Base-by-base conservation (phyloP, 768 basidiomycete genomes). In the Calocybe indica region DNA sequence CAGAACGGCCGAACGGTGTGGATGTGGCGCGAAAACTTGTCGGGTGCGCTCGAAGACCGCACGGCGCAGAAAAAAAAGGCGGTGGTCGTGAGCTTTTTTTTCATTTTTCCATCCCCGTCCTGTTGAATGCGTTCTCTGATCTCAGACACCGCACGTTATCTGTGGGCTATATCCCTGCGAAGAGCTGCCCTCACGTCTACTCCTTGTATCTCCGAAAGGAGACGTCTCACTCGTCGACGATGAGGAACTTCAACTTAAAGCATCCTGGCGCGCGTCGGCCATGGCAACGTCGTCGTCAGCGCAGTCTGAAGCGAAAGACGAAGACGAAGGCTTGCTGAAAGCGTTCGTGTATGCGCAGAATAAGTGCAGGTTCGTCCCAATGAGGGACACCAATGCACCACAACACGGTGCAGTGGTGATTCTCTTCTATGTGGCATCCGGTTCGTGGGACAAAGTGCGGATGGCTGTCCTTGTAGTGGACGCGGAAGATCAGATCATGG, bases 1-100 rank as follows among this genome's bases (percentile, higher is more conserved):
- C 67, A 73, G 14, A 60, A 62, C 38, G 74, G 73, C 5, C 70
- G 75, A 41, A 79, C 75, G 0, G 64, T 87, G 43, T 84, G 81
- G 76, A 66, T 70, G 47, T 85, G 85, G 82, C 73, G 67, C 54
- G 78, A 84, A 55, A 68, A 68, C 48, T 48, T 76, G n/a, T 71
- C 69, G 30, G 66, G 69, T 11, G 59, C 54, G 22, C 53, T 59
- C 52, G 55, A 46, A 42, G 64, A 66, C 41, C 62, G 58, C n/a
- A 55, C 52, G 47, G 64, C 57, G 37, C 64, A 62, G 63, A 73
- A 66, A 58, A 75, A 70, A 62, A 73, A 60, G 45, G 59, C 60
- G 30, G 57, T 66, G 34, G 58, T 74, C 53, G 79, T 83, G 58
- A 49, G 82, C 71, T 37, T 37, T 29, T 33, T 31, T 35, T 31